Evolutionary conservation across 768 basidiomycete genomes (phyloP), one percentile per base, ranked within the genome.

Genomic region (Boletellus sp.): DNA sequence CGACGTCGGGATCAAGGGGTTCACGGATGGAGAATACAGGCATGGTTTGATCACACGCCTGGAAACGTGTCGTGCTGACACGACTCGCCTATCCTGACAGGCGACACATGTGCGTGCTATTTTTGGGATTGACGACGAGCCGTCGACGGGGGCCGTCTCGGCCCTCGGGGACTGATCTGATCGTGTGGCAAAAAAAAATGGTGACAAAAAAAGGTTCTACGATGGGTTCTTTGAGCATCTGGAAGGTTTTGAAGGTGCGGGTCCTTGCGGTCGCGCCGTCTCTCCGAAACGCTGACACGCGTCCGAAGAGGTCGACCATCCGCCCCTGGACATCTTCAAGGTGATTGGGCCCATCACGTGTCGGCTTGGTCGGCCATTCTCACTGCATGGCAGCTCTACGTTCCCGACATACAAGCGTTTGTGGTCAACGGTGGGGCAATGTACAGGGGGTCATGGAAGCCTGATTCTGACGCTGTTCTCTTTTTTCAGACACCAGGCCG

Each of bases 1-100:
- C 1, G 67, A 72, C 36, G 67, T 60, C 7, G 75, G 75, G 15
- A 71, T 76, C 37, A 73, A 70, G 59, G 47, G 64, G 15, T 60
- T 76, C 38, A 74, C 75, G 5, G 74, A 76, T 54, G 75, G 75
- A 19, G 75, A 77, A 62, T 64, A 64, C 37, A 63, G 63, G 63
- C 54, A 26, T 16, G 2, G 71, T 68, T 28, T 57, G 63, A 51
- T 61, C 17, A 3, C 2, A 22, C 10, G 5, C 11, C 23, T 3
- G n/a, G 34, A 35, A 13, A 4, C 11, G 7, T 28, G 28, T 0
- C 34, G 22, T 36, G 5, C 36, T 63, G 33, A 63, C 42, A 20
- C 23, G n/a, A 1, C 11, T 15, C 24, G 28, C 28, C 10, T n/a
- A 3, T 8, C 0, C 35, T 8, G n/a, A n/a, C 33, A 64, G 63